Conservation (phyloP, 75 land plant genomes). For the Chamaecyparis obtusa region DNA sequence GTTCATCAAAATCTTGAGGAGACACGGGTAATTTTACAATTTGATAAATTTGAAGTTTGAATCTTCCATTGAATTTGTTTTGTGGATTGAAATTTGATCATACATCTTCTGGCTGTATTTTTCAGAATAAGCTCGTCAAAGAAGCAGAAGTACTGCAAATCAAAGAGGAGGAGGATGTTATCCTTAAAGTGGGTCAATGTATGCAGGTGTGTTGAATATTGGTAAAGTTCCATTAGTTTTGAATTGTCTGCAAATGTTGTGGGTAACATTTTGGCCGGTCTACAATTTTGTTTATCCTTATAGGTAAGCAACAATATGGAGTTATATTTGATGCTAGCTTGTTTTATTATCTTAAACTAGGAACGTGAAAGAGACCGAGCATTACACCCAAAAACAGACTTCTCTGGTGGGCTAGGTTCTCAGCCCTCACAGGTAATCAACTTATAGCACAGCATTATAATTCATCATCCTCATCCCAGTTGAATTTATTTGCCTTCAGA, state of each 20-base stretch:
- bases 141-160: slow-evolving; percentile 65
- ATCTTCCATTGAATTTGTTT: background rate
- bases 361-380: slow-evolving; percentile 66
- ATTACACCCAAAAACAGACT: slow-evolving; percentile 29
- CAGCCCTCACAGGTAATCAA: slow-evolving; percentile 40
- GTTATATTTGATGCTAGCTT: background rate
- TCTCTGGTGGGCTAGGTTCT: slow-evolving; percentile 18
- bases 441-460: background rate
- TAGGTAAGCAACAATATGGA: background rate
- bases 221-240: background rate
- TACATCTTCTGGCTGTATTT: slow-evolving; percentile 3
- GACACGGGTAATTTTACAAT: slow-evolving; percentile 61
- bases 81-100: background rate
- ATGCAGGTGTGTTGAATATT: slow-evolving; percentile 62
- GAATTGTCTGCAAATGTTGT: background rate
- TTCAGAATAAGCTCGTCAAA: slow-evolving; percentile 65
- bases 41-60: background rate
- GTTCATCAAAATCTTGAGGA: slow-evolving; percentile 85
- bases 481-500: background rate
- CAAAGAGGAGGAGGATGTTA: slow-evolving; percentile 76
- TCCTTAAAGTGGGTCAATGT: slow-evolving; percentile 80
- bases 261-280: background rate
- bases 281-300: background rate
- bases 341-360: slow-evolving; percentile 29
- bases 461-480: background rate